Conservation (phyloP, 441 rosid species). For the Kokia cookei region DNA sequence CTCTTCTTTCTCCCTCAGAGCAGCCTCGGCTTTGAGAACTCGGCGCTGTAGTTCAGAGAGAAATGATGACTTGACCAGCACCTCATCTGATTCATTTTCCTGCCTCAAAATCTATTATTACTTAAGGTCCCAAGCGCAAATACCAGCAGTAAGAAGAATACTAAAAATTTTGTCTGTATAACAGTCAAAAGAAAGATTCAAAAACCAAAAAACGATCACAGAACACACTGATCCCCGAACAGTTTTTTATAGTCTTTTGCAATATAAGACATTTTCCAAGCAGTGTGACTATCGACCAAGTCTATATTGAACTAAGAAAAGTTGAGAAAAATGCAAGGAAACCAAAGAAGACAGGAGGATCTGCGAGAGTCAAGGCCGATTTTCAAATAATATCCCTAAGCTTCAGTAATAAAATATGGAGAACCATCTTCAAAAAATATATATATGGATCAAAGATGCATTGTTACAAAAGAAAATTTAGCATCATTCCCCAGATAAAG, state of each 20-base stretch:
- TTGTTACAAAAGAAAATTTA: background rate
- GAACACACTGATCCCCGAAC: background rate
- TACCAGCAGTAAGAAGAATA: background rate
- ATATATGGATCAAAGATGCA: background rate
- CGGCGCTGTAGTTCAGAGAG: conserved; percentile 91
- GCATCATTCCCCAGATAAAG: background rate
- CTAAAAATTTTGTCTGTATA: background rate
- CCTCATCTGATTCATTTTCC: conserved; percentile 77
- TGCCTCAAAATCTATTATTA: conserved; percentile 12
- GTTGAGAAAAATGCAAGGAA: background rate
- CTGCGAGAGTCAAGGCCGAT: background rate
- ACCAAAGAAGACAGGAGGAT: background rate
- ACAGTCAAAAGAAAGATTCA: background rate
- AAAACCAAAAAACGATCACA: background rate
- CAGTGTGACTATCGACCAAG: background rate
- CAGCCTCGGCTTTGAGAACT: conserved; percentile 89
- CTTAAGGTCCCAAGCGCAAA: background rate
- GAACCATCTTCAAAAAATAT: background rate
- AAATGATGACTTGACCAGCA: conserved; percentile 80
- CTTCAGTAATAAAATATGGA: background rate
- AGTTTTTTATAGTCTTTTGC: background rate
- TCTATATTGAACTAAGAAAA: background rate
- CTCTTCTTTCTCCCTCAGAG: conserved; percentile 82
- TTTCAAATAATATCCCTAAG: background rate
- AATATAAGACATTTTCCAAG: background rate